Conservation (phyloP, 2,329 filamentous ascomycete genomes). For the Orbilia ellipsospora region DNA sequence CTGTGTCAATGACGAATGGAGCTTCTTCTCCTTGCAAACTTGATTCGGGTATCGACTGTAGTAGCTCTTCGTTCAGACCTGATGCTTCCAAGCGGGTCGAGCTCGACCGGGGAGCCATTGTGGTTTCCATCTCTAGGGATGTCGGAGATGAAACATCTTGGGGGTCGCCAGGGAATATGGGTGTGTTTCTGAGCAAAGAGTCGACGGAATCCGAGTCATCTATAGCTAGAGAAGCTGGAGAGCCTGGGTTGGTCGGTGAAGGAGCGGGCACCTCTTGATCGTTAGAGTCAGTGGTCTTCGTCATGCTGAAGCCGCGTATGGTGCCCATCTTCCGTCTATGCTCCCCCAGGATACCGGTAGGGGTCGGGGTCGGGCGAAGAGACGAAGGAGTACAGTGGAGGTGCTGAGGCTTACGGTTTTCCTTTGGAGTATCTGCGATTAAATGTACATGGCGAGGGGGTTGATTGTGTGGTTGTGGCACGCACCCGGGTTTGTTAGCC, state of each 20-base stretch:
- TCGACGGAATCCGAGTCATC: conserved; percentile 51
- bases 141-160: conserved; percentile 10
- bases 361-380: not conserved
- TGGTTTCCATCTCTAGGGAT: conserved; percentile 7
- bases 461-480: conserved; percentile 5
- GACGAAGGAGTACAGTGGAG: not conserved
- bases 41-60: not conserved
- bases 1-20: not conserved
- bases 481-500: conserved; percentile 12
- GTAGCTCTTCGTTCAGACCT: not conserved
- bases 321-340: conserved; percentile 27
- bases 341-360: not conserved
- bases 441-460: not conserved
- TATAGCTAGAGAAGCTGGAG: not conserved
- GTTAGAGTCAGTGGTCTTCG: conserved; percentile 5
- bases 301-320: conserved; percentile 15
- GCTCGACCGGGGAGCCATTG: not conserved
- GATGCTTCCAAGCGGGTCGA: not conserved
- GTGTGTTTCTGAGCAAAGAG: conserved; percentile 38
- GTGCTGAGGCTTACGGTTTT: conserved; percentile 1
- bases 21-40: not conserved
- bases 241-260: not conserved
- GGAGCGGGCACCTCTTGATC: not conserved
- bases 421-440: not conserved
- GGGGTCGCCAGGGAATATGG: conserved; percentile 23